A percentile compares a stretch with the other conserved stretches of the same genome.
Conservation (phyloP, 2,329 filamentous ascomycete genomes). For the Colletotrichum salicis region DNA sequence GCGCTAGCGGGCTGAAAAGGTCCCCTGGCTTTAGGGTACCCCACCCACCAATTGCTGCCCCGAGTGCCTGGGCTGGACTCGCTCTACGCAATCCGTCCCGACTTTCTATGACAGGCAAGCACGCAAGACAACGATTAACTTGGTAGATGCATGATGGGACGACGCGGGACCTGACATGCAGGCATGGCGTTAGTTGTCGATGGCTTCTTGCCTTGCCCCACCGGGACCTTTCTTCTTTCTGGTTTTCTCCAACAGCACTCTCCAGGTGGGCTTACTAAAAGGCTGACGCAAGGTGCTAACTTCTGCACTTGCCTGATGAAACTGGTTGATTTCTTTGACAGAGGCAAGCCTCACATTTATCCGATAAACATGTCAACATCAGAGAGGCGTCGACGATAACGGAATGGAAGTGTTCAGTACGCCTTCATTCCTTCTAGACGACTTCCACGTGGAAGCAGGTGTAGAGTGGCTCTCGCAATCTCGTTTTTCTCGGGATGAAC, state of each 20-base stretch:
- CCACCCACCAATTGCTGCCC: not conserved
- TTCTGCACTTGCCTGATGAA: slow-evolving; percentile 1
- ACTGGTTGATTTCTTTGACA: slow-evolving; percentile 13
- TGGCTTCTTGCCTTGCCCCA: slow-evolving; percentile 5
- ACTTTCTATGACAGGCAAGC: not conserved
- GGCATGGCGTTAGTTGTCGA: slow-evolving; percentile 7
- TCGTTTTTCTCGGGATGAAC: not conserved
- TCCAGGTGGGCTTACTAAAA: not conserved
- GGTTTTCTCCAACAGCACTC: not conserved
- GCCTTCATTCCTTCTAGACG: slow-evolving; percentile 2
- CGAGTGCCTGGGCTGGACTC: not conserved
- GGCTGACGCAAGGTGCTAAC: slow-evolving; percentile 4
- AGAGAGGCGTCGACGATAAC: not conserved
- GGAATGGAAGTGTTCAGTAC: not conserved
- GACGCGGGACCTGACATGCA: slow-evolving; percentile 9
- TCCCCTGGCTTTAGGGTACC: not conserved
- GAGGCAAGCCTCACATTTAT: not conserved
- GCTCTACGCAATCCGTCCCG: not conserved
- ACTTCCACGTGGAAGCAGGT: not conserved
- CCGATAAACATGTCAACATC: not conserved
- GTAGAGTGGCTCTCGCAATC: not conserved
- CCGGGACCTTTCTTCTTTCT: not conserved
- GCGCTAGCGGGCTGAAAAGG: not conserved
- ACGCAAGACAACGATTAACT: slow-evolving; percentile 4
- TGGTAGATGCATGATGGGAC: slow-evolving; percentile 21